Evolutionary conservation across 2,329 filamentous ascomycete species (phyloP), one percentile per base, ranked within the genome.

Genomic region (Monilinia fructigena): DNA sequence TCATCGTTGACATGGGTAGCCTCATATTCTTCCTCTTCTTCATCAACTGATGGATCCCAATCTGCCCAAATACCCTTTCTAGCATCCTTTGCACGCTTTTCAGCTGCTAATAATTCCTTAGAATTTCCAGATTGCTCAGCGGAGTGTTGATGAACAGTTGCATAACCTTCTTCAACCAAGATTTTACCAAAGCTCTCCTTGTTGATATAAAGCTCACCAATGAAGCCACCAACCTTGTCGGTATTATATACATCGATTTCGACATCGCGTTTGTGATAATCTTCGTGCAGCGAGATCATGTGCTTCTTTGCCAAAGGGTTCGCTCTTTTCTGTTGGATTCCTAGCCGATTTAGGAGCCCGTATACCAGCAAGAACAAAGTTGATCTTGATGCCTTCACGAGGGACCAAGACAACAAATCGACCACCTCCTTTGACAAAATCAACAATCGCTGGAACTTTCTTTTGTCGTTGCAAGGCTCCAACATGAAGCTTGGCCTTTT

Each of bases 141-240:
- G 31, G 94, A 97, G 81, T 97, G 98, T 66, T 89, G 88, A 77
- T 98, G 94, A 20, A 99, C 94, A 26, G 89, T 89, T 20, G 95
- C 94, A 40, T 97, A 84, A 69, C 95, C 95, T 79, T 99, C 95
- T 78, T 98, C 95, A 1, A 99, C 87, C 1, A 99, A 85, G 2
- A 92, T 79, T 82, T 97, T 97, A 74, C 93, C 92, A 76, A 99
- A 96, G 81, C 91, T 98, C 80, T 98, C 94, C 63, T 93, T 91
- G 82, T 93, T 94, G 77, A 99, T 86, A 78, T 93, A 97, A 31
- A 99, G 83, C 18, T 92, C 91, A 65, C 95, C 95, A 72, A 99
- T 98, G 82, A 99, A 99, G 48, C 95, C 95, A 74, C 95, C 95
- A 35, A 95, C 89, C 83, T 97, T 98, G 83, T 99, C 95, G 72